Base-by-base conservation (phyloP, 129 eudicot genomes). In the Lactuca saligna region DNA sequence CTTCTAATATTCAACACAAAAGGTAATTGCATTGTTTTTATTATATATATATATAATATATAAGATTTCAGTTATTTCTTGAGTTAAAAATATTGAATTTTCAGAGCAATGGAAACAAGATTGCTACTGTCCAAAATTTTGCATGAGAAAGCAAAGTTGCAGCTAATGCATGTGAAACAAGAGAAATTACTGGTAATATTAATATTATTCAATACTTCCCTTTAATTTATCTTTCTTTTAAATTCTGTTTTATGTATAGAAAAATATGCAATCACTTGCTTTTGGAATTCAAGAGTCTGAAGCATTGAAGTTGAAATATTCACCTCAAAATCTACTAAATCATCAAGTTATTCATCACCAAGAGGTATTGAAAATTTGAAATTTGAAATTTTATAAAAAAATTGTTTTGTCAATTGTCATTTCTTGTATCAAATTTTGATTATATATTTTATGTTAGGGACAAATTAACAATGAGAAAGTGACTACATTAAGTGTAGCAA, bases 231-330 rank as follows among this genome's bases (percentile, higher is more conserved):
- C 25, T 73, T 3, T 62, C 17, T 32, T 57, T 17, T 72, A 17
- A 73, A n/a, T 69, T 75, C 55, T 62, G 65, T 68, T 77, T 67
- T 70, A 60, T 61, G 44, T 75, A 71, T 89, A 88, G 98, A 81
- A 82, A 81, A 86, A 75, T 71, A 34, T 65, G 44, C 82, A 76
- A 57, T 58, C 69, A 14, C 53, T 81, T 78, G 81, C 70, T n/a
- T 84, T 89, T 25, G 79, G 89, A 71, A 71, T 84, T 65, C 86
- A 79, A 69, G 88, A 86, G 69, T 74, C 68, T n/a, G 78, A 92
- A 79, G 75, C 14, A 46, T 70, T 88, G 54, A 79, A 78, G 79
- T 64, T 63, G 16, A 77, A 65, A 57, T 63, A 57, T 75, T 17
- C 60, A 29, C 57, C 75, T n/a, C 77, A 17, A 59, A 66, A 56